Conservation (phyloP, 768 basidiomycete species). For the Lactifluus piperatus region DNA sequence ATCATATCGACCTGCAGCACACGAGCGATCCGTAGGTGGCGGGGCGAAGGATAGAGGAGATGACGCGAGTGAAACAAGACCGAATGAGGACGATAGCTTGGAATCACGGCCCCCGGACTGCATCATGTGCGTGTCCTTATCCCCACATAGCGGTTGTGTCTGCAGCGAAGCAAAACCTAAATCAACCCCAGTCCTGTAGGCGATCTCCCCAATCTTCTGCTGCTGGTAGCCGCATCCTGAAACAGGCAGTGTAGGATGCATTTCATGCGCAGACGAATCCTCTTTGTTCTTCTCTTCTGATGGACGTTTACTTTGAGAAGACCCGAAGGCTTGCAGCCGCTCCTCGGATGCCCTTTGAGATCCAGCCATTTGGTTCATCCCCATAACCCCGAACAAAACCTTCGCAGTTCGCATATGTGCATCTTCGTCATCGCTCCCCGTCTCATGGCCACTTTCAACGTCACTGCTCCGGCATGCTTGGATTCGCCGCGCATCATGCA, state of each 20-base stretch:
- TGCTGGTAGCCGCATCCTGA: background rate
- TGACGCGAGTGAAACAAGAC: background rate
- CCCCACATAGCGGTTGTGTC: too few relatives aligned
- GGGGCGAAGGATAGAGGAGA: background rate
- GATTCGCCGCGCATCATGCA: slow-evolving; percentile 8
- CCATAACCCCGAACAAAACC: slow-evolving; percentile 5
- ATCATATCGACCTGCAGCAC: background rate
- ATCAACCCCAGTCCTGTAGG: background rate
- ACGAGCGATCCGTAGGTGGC: background rate
- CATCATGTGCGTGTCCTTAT: background rate
- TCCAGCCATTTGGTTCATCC: background rate
- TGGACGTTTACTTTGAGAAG: background rate
- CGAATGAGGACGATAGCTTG: background rate
- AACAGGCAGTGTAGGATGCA: background rate
- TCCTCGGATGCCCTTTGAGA: background rate
- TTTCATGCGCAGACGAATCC: background rate
- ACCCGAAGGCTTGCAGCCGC: background rate
- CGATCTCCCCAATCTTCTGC: background rate
- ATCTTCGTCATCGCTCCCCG: slow-evolving; percentile 9
- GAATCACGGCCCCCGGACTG: background rate
- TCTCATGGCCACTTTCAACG: slow-evolving; percentile 11
- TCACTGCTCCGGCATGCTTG: background rate
- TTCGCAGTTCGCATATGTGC: slow-evolving; percentile 9
- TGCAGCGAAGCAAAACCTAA: background rate
- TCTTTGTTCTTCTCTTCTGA: background rate